These are phyloP conservation scores for Pythium insidiosum DNA, from an alignment of 352 stramenopile genomes.

Conservation along the genomic window DNA sequence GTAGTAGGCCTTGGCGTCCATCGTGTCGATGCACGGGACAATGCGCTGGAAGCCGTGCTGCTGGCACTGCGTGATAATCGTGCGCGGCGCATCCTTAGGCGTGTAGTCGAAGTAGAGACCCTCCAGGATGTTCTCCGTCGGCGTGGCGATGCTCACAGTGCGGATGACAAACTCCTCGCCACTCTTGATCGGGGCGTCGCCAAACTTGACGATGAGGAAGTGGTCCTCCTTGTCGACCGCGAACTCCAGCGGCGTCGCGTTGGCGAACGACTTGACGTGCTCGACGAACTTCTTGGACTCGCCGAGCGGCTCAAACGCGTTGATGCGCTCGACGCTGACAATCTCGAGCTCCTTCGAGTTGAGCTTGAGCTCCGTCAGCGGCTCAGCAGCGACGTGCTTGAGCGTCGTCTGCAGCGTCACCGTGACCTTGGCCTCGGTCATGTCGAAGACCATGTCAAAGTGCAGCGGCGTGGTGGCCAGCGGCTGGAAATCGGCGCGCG, in stretches of 20 bases:
- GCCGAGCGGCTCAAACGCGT: conserved; percentile 34
- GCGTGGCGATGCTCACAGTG: conserved; percentile 52
- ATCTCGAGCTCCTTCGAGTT: conserved; percentile 74
- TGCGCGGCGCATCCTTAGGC: conserved; percentile 50
- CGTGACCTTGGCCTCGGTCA: conserved; percentile 47
- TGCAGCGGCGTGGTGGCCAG: conserved; percentile 61
- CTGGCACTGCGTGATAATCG: conserved; percentile 80
- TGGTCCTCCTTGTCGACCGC: conserved; percentile 58
- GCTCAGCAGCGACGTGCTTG: conserved; percentile 27
- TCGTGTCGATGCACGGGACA: conserved; percentile 71
- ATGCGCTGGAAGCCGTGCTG: conserved; percentile 77
- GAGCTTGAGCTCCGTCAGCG: conserved; percentile 51
- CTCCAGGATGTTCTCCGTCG: conserved; percentile 73
- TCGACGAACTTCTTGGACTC: conserved; percentile 38
- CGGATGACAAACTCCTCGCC: conserved; percentile 65
- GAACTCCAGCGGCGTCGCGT: conserved; percentile 33
- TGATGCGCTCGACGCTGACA: conserved; percentile 38
- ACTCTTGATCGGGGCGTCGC: conserved; percentile 32
- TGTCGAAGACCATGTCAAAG: conserved; percentile 78
- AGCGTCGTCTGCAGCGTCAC: conserved; percentile 70
- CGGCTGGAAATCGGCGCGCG: conserved; percentile 51
- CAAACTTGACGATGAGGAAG: conserved; percentile 57
- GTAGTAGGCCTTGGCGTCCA: conserved; percentile 78
- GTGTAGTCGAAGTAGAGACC: conserved; percentile 78
- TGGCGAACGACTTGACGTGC: too few relatives aligned